Conservation (phyloP, 441 rosid genomes). For the Oxalis stricta region DNA sequence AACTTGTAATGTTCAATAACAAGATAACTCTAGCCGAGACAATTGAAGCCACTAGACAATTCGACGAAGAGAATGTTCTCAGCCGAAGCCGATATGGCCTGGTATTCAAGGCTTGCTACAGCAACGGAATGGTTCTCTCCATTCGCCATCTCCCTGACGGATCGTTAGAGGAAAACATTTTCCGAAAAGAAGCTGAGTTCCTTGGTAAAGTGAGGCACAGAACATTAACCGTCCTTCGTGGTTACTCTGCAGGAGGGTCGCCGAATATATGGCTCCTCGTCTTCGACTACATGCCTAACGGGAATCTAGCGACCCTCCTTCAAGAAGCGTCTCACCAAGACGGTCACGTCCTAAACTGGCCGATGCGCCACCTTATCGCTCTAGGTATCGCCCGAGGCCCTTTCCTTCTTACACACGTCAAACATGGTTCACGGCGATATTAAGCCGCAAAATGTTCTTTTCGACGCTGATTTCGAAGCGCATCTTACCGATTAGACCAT, state of each 20-base stretch:
- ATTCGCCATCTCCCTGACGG: constrained; percentile 65
- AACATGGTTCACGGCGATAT: constrained; percentile 64
- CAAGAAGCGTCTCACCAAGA: constrained; percentile 97
- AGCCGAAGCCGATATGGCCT: constrained; percentile 70
- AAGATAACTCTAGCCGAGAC: constrained; percentile 86
- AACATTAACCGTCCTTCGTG: constrained; percentile 79
- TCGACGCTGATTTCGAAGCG: constrained; percentile 65
- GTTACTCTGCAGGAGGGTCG: constrained; percentile 76
- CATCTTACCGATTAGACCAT: constrained; percentile 51
- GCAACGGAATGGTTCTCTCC: constrained; percentile 89
- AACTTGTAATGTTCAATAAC: constrained; percentile 87
- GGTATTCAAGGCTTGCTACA: constrained; percentile 75
- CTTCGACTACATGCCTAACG: constrained; percentile 96
- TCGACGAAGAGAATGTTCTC: constrained; percentile 88
- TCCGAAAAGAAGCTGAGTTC: constrained; percentile 76
- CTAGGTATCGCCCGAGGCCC: constrained; percentile 85
- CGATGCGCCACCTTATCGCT: constrained; percentile 94
- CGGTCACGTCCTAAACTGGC: constrained; percentile 97
- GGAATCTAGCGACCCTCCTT: constrained; percentile 79
- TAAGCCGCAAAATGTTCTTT: constrained; percentile 66
- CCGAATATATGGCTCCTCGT: constrained; percentile 76
- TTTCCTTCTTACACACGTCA: constrained; percentile 76
- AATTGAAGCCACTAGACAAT: constrained; percentile 73
- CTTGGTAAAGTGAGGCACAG: constrained; percentile 78
- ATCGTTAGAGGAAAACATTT: constrained; percentile 53